Percentiles rank a stretch among this genome's conserved stretches.
Conservation (phyloP, 2,329 filamentous ascomycete species). For the Alternaria rosae region DNA sequence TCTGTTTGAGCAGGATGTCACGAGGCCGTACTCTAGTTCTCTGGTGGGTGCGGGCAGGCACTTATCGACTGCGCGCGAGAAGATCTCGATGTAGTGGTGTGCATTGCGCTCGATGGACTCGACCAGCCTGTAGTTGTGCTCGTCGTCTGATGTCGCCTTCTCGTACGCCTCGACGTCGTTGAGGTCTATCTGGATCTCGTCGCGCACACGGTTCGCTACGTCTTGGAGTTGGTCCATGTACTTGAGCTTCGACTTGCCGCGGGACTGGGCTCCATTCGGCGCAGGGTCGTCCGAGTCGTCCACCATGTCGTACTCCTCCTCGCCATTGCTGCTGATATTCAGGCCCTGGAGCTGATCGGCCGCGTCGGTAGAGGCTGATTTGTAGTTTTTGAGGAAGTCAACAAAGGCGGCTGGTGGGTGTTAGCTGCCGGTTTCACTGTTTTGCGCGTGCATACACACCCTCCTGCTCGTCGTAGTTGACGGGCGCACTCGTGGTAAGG, state of each 20-base stretch:
- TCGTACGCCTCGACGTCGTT: conserved; percentile 89
- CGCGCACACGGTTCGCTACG: conserved; percentile 78
- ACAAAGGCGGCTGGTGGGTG: conserved; percentile 75
- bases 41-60: conserved; percentile 79
- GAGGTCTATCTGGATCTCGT: conserved; percentile 84
- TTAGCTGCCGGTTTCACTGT: conserved; percentile 37
- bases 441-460: conserved; percentile 59
- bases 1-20: background rate
- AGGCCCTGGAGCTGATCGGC: conserved; percentile 84
- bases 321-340: conserved; percentile 86
- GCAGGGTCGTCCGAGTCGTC: conserved; percentile 74
- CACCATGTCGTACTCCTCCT: conserved; percentile 93
- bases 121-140: conserved; percentile 70
- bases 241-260: conserved; percentile 72
- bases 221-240: conserved; percentile 89
- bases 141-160: conserved; percentile 67
- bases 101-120: conserved; percentile 89
- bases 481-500: conserved; percentile 76
- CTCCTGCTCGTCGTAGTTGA: conserved; percentile 89
- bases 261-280: conserved; percentile 54
- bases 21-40: conserved; percentile 72
- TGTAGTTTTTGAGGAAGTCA: conserved; percentile 87
- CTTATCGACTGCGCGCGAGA: conserved; percentile 87
- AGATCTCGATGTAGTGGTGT: conserved; percentile 91
- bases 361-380: conserved; percentile 75